These are phyloP conservation scores for Globisporangium viniferum DNA, from an alignment of 352 stramenopile genomes.

Conservation along the genomic window DNA sequence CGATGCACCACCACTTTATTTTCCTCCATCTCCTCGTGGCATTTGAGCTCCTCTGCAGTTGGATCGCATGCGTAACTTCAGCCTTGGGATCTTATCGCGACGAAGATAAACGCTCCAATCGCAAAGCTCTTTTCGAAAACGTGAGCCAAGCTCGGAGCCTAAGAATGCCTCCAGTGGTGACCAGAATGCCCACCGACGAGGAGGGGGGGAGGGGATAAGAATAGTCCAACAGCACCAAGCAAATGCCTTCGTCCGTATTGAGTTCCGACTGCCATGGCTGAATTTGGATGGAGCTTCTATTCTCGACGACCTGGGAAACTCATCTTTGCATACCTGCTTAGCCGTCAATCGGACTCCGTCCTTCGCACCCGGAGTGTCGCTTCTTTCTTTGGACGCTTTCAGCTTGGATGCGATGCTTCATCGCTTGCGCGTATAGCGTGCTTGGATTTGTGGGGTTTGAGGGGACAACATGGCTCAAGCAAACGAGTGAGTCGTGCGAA, in stretches of 20 bases:
- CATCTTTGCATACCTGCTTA: background rate
- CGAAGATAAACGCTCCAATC: background rate
- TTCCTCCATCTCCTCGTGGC: background rate
- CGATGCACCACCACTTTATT: background rate
- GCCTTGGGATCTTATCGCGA: background rate
- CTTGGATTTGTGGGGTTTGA: background rate
- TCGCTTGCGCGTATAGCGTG: background rate
- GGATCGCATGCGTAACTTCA: background rate
- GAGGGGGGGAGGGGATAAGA: background rate
- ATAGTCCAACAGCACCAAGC: background rate
- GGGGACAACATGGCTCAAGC: background rate
- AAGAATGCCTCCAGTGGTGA: background rate
- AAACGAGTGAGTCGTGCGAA: background rate
- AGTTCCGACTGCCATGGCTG: background rate
- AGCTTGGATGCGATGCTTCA: background rate
- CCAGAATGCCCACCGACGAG: background rate
- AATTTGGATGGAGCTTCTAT: background rate
- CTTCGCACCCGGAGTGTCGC: background rate
- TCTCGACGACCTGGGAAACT: background rate
- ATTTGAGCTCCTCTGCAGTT: background rate
- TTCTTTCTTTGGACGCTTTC: background rate
- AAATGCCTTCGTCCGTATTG: background rate
- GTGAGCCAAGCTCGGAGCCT: background rate
- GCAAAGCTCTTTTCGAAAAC: background rate
- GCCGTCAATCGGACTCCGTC: background rate